Evolutionary conservation across 139 green algal genomes (phyloP).

Genomic region (Klebsormidium nitens): DNA sequence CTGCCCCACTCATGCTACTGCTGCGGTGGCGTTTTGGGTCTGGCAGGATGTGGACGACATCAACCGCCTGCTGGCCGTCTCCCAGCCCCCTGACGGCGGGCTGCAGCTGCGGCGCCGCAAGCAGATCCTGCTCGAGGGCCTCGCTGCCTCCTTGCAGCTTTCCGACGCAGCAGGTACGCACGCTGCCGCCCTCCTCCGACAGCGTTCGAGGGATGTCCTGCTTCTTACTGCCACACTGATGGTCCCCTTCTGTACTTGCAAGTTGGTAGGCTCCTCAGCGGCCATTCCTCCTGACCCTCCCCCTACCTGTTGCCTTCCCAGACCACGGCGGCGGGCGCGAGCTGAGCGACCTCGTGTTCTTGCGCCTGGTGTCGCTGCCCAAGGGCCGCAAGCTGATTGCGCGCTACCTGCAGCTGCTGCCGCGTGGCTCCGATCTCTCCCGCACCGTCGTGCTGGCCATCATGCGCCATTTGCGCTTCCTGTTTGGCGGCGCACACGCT

Average conservation of each 20-base stretch:
- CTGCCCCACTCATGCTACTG: no score
- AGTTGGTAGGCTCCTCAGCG: no score
- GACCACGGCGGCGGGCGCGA: no score
- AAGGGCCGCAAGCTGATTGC: slow-evolving; percentile 36
- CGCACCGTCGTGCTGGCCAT: slow-evolving; percentile 22
- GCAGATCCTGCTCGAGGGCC: slow-evolving; percentile 20
- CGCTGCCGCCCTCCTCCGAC: no score
- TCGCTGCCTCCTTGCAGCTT: slow-evolving; percentile 31
- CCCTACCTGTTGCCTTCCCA: no score
- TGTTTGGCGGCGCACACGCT: slow-evolving; percentile 10
- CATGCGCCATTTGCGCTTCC: slow-evolving; percentile 27
- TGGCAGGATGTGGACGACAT: slow-evolving; percentile 47
- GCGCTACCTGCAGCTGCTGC: slow-evolving; percentile 26
- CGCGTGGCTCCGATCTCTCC: slow-evolving; percentile 4
- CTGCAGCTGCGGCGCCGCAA: slow-evolving; percentile 13
- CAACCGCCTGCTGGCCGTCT: slow-evolving; percentile 23
- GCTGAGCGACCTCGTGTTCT: slow-evolving; percentile 33
- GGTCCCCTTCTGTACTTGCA: no score
- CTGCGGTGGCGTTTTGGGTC: no score
- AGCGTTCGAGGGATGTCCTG: no score
- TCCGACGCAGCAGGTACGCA: slow-evolving; percentile 8
- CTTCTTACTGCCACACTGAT: no score
- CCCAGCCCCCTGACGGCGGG: not conserved
- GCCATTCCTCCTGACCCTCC: no score
- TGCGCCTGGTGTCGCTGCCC: slow-evolving; percentile 23